phyloP scores from a whole-genome alignment of 2,329 filamentous ascomycete species.

The Aspergillus flavus region DNA sequence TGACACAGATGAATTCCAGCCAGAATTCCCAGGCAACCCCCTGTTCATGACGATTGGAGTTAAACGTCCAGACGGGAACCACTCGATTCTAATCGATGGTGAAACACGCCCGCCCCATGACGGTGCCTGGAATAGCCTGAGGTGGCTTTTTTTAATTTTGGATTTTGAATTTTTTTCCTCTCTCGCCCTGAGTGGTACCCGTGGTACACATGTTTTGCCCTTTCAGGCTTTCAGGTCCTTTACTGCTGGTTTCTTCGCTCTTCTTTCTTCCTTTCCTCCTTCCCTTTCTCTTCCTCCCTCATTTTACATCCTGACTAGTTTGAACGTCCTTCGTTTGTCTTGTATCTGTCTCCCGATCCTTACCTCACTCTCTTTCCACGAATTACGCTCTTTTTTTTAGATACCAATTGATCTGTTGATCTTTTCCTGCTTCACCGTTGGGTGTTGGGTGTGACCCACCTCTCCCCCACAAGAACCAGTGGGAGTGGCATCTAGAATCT shows the following conservation, averaged over 20 bases:
- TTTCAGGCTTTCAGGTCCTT: not conserved
- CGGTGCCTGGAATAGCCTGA: slow-evolving; percentile 7
- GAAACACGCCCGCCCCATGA: slow-evolving; percentile 7
- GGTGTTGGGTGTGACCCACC: slow-evolving; percentile 5
- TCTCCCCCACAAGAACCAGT: slow-evolving; percentile 7
- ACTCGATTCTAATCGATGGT: not conserved
- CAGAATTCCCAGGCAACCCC: slow-evolving; percentile 1
- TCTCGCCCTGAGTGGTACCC: not conserved
- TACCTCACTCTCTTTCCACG: not conserved
- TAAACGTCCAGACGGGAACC: not conserved
- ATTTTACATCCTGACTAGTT: not conserved
- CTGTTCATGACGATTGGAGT: not conserved
- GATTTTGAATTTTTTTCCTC: not conserved
- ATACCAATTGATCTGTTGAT: slow-evolving; percentile 1
- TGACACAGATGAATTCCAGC: not conserved
- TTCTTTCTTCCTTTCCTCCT: not conserved
- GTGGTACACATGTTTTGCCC: not conserved
- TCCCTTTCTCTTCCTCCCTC: not conserved
- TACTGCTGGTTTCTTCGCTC: not conserved
- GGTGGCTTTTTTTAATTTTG: slow-evolving; percentile 5
- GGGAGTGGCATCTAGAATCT: not conserved
- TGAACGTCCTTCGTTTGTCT: slow-evolving; percentile 2
- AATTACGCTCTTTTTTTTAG: too few relatives aligned
- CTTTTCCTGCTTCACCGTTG: not conserved
- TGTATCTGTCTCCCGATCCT: not conserved